Evolutionary conservation across 345 rosid species (phyloP), one percentile per base, ranked within the genome.

Genomic region (Eucalyptus marginata): DNA sequence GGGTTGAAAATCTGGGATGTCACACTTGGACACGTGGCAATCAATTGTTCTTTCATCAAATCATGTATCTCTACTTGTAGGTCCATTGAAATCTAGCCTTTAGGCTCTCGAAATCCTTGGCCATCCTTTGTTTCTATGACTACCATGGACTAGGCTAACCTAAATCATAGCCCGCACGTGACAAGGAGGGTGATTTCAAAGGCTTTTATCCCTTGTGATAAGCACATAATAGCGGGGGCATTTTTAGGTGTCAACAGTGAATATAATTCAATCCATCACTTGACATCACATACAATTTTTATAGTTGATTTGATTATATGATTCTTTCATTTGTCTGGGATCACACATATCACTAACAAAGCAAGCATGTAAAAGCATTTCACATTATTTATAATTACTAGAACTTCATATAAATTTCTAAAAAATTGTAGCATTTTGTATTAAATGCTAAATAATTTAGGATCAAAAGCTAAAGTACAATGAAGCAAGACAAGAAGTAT

Each of bases 221-320:
- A 49, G 7, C 51, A 49, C 0, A 14, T 49, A 17, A 49, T 49
- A 14, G 3, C 3, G 5, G 0, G 17, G 51, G 7, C 14, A 14
- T 49, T 49, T 49, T 49, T 14, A 13, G 2, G 15, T 49, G 50
- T 49, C 2, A 49, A 49, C 0, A 4, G 1, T 27, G 6, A 27
- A 25, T 11, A 3, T 59, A 59, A 59, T 59, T 59, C 14, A 59
- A 59, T 25, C 29, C 7, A 7, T 8, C n/a, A 66, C 20, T 1
- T 14, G 22, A 66, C 40, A n/a, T n/a, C 18, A n/a, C 76, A 4
- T 64, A n/a, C 8, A n/a, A 1, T 3, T 64, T n/a, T 14, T 7
- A 64, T 2, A 8, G 33, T 64, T 3, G 10, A 66, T 13, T 66
- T 66, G 20, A 66, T 66, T 14, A n/a, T 66, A 66, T 8, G n/a